These are phyloP conservation scores for Lactuca saligna DNA, from an alignment of 129 eudicot genomes.

Conservation along the genomic window DNA sequence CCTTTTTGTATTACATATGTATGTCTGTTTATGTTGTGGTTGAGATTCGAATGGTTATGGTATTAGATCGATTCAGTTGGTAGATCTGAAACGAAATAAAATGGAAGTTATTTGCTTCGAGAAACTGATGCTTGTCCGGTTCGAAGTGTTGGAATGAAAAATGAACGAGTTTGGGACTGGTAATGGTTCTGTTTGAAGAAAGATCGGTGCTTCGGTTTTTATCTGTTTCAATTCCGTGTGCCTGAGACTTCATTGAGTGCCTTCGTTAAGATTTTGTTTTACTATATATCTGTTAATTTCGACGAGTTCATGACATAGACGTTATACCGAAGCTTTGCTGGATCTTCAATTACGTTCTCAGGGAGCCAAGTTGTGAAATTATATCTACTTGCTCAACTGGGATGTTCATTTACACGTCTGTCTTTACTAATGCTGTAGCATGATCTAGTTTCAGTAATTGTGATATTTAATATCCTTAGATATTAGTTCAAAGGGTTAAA, in stretches of 20 bases:
- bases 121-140: slow-evolving; percentile 1
- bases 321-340: slow-evolving; percentile 1
- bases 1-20: slow-evolving; percentile 19
- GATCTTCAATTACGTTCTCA: slow-evolving; percentile 8
- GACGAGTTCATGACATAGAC: background rate
- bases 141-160: slow-evolving; percentile 10
- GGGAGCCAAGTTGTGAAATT: slow-evolving; percentile 14
- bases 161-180: background rate
- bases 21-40: slow-evolving; percentile 20
- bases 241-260: background rate
- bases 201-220: background rate
- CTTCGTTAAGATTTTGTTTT: background rate
- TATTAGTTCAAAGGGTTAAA: slow-evolving; percentile 9
- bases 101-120: slow-evolving; percentile 22
- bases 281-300: background rate
- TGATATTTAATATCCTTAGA: slow-evolving; percentile 6
- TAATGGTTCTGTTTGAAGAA: slow-evolving; percentile 10
- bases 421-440: background rate
- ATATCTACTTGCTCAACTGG: background rate
- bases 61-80: slow-evolving; percentile 21
- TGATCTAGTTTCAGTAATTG: slow-evolving; percentile 4
- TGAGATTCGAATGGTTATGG: slow-evolving; percentile 16
- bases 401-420: background rate
- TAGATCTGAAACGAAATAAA: slow-evolving; percentile 20
- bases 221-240: background rate